These are phyloP conservation scores for Kurtzmaniella quercitrusa DNA, from an alignment of 1,139 yeast species.

Conservation along the genomic window DNA sequence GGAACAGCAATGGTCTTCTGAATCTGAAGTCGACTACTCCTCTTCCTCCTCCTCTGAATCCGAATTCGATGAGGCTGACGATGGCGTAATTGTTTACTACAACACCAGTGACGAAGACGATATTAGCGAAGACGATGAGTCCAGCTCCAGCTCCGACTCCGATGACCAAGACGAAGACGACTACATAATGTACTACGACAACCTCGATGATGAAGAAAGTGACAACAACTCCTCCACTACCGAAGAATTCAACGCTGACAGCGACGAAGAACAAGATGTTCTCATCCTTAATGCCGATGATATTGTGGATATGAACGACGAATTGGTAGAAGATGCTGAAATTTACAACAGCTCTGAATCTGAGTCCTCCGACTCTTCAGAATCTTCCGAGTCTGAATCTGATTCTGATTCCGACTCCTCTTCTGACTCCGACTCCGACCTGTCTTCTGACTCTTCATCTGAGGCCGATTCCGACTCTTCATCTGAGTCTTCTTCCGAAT, in stretches of 20 bases:
- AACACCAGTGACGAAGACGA: constrained; percentile 5
- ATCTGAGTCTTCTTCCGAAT: constrained; percentile 5
- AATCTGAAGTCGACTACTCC: constrained; percentile 23
- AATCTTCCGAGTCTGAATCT: too few species aligned
- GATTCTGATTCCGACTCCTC: not conserved
- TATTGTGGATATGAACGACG: constrained; percentile 30
- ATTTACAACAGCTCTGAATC: constrained; percentile 10
- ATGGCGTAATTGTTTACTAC: constrained; percentile 8
- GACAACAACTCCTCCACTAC: constrained; percentile 9
- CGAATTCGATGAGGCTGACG: constrained; percentile 10
- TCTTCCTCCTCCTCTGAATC: constrained; percentile 13
- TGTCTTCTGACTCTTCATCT: not conserved
- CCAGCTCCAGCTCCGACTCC: constrained; percentile 9
- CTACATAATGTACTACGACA: constrained; percentile 8
- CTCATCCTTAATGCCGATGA: constrained; percentile 9
- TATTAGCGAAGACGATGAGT: constrained; percentile 1
- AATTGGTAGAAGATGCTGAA: constrained; percentile 20
- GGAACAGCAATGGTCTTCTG: constrained; percentile 3
- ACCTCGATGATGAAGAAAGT: constrained; percentile 3
- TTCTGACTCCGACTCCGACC: not conserved
- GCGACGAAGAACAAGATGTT: constrained; percentile 2
- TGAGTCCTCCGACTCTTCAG: constrained; percentile 5
- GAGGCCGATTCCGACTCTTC: constrained; percentile 5
- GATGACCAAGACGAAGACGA: constrained; percentile 9
- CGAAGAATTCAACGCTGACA: constrained; percentile 9